These are phyloP conservation scores for Posidonia australis DNA, from an alignment of 106 monocot genomes.

Conservation along the genomic window DNA sequence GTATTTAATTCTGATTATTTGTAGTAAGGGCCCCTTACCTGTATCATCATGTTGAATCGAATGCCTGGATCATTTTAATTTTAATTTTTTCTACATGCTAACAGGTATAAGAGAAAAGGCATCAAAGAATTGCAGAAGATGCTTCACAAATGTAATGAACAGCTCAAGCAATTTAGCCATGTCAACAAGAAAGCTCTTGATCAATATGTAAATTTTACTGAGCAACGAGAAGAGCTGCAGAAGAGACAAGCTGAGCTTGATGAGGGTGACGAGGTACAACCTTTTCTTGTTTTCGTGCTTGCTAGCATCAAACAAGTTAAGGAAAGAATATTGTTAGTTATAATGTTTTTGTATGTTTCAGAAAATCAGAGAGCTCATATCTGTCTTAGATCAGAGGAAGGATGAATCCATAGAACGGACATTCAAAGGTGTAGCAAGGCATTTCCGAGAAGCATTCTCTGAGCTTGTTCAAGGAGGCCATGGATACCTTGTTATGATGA, in stretches of 20 bases:
- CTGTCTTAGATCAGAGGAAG: slow-evolving; percentile 92
- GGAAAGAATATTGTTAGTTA: neutral
- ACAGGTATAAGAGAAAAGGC: slow-evolving; percentile 80
- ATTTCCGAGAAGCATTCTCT: slow-evolving; percentile 94
- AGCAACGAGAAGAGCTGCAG: slow-evolving; percentile 91
- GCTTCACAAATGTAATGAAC: slow-evolving; percentile 86
- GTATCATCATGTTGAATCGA: too few relatives aligned
- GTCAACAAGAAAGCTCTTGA: slow-evolving; percentile 98
- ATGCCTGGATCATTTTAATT: slow-evolving; percentile 2
- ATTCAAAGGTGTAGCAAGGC: slow-evolving; percentile 95
- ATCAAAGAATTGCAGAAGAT: slow-evolving; percentile 83
- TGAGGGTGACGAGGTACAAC: slow-evolving; percentile 77
- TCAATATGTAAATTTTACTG: slow-evolving; percentile 93
- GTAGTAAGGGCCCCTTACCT: too few relatives aligned
- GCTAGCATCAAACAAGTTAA: neutral
- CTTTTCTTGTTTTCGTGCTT: neutral
- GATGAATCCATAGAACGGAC: slow-evolving; percentile 99
- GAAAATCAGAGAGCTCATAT: slow-evolving; percentile 95
- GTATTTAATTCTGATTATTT: too few relatives aligned
- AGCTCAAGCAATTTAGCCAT: slow-evolving; percentile 93
- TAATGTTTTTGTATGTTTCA: slow-evolving; percentile 23
- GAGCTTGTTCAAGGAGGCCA: slow-evolving; percentile 98
- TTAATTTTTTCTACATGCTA: neutral
- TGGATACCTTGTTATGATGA: slow-evolving; percentile 99
- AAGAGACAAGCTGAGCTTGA: slow-evolving; percentile 88